These are phyloP conservation scores for Zygosaccharomyces pseudorouxii DNA, from an alignment of 805 yeast genomes.

Conservation along the genomic window DNA sequence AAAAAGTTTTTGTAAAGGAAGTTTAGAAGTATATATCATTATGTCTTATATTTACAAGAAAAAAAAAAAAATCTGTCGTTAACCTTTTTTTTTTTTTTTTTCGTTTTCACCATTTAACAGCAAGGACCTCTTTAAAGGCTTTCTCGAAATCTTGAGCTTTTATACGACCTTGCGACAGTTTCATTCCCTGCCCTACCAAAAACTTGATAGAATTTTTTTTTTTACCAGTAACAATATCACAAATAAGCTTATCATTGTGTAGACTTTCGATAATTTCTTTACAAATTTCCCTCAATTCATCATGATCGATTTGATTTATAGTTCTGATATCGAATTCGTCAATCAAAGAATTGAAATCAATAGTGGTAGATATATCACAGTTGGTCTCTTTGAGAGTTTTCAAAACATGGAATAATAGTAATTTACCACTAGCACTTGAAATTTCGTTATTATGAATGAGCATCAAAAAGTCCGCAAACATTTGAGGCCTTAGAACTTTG, in stretches of 20 bases:
- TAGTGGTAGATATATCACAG: conserved; percentile 6
- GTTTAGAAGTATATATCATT: background rate
- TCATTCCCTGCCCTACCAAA: conserved; percentile 83
- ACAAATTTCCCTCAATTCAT: conserved; percentile 42
- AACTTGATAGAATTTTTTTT: conserved; percentile 63
- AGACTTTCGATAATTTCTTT: conserved; percentile 39
- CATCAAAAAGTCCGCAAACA: conserved; percentile 51
- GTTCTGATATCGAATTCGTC: conserved; percentile 48
- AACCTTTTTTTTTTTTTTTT: background rate
- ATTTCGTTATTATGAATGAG: conserved; percentile 45
- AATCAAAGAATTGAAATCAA: conserved; percentile 43
- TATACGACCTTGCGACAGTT: conserved; percentile 59
- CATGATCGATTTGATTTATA: conserved; percentile 32
- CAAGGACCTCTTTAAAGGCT: conserved; percentile 31
- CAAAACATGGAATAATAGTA: conserved; percentile 58
- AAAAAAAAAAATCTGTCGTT: background rate
- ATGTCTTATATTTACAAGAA: conserved; percentile 4
- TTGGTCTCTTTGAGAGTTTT: conserved; percentile 41
- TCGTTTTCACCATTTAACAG: conserved; percentile 8
- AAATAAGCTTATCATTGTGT: conserved; percentile 49
- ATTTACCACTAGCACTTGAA: conserved; percentile 65
- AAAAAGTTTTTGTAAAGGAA: background rate
- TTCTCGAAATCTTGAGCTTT: conserved; percentile 36
- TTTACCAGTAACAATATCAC: conserved; percentile 52
- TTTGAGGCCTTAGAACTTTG: conserved; percentile 37